Evolutionary conservation across 805 yeast species (phyloP), one percentile per base, ranked within the genome.

Genomic region (Groenewaldozyma salmanticensis): DNA sequence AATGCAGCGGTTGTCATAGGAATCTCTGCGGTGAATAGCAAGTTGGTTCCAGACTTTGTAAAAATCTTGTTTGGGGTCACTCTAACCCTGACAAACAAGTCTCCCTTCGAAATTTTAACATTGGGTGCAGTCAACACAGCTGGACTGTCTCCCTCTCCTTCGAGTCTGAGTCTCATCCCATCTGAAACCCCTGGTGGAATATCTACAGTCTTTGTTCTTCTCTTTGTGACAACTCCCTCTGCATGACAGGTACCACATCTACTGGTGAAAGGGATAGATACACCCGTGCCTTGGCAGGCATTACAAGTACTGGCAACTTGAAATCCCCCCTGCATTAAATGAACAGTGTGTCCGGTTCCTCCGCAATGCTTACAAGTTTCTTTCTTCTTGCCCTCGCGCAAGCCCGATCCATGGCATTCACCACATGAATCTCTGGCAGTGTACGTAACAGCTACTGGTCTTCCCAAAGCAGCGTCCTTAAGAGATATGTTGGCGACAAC

Each of bases 1-100:
- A 92, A 68, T 0, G 96, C 87, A 1, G 98, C 98, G 0, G 98
- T 92, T 1, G 98, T 92, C 77, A 86, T 82, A 37, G 92, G 82
- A 39, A 92, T 77, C 34, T 77, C 75, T 36, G 79, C 75, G 21
- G 70, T 68, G 54, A 76, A 73, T 43, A 81, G 59, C 44, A 92
- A 70, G 53, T 84, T 80, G 49, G 75, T 72, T 27, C 81, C 79
- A 27, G 67, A 68, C 38, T 95, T 72, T 21, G 68, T 64, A 62
- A 88, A 92, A 22, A 67, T 62, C 29, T 79, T 71, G 59, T 92
- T 96, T 22, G 79, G 79, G 50, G 72, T 68, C 21, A 92, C 92
- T 48, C 77, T 75, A 31, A 92, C 76, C 52, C 95, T 72, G 17
- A 92, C 77, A 47, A 82, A 77, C 59, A 92, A 71, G 57, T 92